Base-by-base conservation (phyloP, 768 basidiomycete species). In the Melanogaster broomeanus region DNA sequence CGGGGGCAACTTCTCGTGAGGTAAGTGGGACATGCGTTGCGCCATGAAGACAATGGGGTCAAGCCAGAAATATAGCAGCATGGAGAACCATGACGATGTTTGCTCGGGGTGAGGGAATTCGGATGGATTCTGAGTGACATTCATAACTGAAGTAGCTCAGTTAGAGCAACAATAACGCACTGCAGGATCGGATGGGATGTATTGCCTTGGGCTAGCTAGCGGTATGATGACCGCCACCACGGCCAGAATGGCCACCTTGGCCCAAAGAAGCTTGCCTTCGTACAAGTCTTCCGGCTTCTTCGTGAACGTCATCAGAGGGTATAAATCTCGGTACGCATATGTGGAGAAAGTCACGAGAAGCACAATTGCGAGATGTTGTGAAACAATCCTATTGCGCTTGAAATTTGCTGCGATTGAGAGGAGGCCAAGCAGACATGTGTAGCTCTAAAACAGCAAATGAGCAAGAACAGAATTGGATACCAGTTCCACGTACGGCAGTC, bases 291-390 rank as follows among this genome's bases (percentile, higher is more conserved):
- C 52, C 6, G 84, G 82, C 11, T 48, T 31, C 22, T 74, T 65
- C 16, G 71, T 73, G 63, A 72, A 85, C 0, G 83, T 87, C 16
- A 75, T 66, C 9, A 87, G 60, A 10, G 86, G 87, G 63, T 74
- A 84, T 9, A 88, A 45, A 59, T 83, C 78, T 16, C 85, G 77
- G 58, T 83, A 84, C 28, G 67, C 66, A 57, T 77, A 87, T 6
- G 83, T 72, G 10, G 58, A 56, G 61, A 80, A 79, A 5, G 71
- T 70, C 24, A 70, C 65, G n/a, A 82, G 56, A 10, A 85, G 65
- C 2, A 86, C 58, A 18, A 69, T 61, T 49, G 75, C 75, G 55
- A 82, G 65, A 59, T 87, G 84, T 10, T 28, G 19, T 11, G 51
- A 44, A 16, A 15, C 42, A 6, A 27, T 13, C n/a, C n/a, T n/a